Evolutionary conservation across 1,284 basidiomycete genomes (phyloP).

Genomic region (Sporisorium iseilematis-ciliati): DNA sequence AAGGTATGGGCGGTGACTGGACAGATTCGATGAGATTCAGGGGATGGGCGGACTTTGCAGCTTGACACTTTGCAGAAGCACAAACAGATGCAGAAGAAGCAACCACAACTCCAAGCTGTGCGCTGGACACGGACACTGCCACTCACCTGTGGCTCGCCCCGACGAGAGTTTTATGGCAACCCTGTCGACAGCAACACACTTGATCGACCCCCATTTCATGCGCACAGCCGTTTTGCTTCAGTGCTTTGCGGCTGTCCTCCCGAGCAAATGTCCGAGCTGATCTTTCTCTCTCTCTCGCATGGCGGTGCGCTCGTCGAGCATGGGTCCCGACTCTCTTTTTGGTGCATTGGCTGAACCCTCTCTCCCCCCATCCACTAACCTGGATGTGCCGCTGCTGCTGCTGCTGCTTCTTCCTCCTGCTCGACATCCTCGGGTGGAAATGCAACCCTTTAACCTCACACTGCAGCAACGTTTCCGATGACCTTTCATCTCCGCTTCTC

Average conservation of each 20-base stretch:
- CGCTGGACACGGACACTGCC: neutral
- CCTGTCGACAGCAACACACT: too few species aligned
- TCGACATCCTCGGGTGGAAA: conserved; percentile 9
- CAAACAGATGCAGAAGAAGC: too few species aligned
- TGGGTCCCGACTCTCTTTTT: conserved; percentile 1
- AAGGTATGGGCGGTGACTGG: neutral
- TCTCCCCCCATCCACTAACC: conserved; percentile 2
- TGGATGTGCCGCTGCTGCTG: conserved; percentile 4
- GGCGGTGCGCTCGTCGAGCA: conserved; percentile 8
- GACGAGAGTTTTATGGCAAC: too few species aligned
- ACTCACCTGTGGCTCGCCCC: too few species aligned
- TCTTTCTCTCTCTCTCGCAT: neutral
- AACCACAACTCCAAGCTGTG: neutral
- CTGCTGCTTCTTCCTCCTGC: neutral
- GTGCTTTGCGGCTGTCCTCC: neutral
- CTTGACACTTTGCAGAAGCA: neutral
- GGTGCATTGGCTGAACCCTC: neutral
- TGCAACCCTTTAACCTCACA: conserved; percentile 29
- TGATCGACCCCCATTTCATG: too few species aligned
- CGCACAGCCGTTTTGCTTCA: too few species aligned
- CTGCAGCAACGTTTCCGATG: conserved; percentile 16
- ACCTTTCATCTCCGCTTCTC: conserved; percentile 15
- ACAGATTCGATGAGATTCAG: neutral
- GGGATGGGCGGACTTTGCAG: neutral
- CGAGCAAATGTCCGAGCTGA: neutral